A percentile compares a stretch with the other conserved stretches of the same genome.
These are phyloP conservation scores for Tilletiopsis washingtonensis DNA, from an alignment of 1,284 basidiomycete species.

Conservation along the genomic window DNA sequence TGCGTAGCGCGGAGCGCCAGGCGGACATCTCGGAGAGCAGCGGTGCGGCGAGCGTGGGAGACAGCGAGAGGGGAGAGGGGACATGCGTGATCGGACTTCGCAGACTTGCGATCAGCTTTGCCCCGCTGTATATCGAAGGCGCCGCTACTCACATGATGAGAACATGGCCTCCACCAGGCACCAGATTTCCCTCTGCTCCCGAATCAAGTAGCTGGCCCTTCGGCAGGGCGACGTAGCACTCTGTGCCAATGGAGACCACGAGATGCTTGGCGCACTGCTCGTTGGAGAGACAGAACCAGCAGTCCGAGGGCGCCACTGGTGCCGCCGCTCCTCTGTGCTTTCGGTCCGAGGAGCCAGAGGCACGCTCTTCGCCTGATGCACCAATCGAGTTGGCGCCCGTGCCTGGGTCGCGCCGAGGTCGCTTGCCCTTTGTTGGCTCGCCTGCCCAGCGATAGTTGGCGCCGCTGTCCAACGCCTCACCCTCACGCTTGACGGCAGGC, in stretches of 20 bases:
- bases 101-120: not conserved
- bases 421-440: not conserved
- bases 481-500: not conserved
- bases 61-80: constrained; percentile 7
- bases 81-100: constrained; percentile 26
- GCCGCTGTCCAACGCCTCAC: constrained; percentile 2
- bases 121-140: no score
- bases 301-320: constrained; percentile 37
- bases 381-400: not conserved
- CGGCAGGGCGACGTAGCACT: constrained; percentile 37
- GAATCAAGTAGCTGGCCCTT: constrained; percentile 29
- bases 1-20: constrained; percentile 10
- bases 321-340: constrained; percentile 4
- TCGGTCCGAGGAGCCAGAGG: not conserved
- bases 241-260: constrained; percentile 29
- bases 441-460: constrained; percentile 3
- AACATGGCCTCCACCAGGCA: constrained; percentile 37
- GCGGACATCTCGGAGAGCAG: constrained; percentile 16
- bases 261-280: constrained; percentile 34
- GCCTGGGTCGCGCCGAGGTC: not conserved
- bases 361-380: not conserved
- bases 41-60: not conserved
- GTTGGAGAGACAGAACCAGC: constrained; percentile 47
- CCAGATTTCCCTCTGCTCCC: constrained; percentile 6
- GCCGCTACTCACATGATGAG: constrained; percentile 20